These are phyloP conservation scores for Apiospora rasikravindrae DNA, from an alignment of 2,329 filamentous ascomycete species.

Conservation along the genomic window DNA sequence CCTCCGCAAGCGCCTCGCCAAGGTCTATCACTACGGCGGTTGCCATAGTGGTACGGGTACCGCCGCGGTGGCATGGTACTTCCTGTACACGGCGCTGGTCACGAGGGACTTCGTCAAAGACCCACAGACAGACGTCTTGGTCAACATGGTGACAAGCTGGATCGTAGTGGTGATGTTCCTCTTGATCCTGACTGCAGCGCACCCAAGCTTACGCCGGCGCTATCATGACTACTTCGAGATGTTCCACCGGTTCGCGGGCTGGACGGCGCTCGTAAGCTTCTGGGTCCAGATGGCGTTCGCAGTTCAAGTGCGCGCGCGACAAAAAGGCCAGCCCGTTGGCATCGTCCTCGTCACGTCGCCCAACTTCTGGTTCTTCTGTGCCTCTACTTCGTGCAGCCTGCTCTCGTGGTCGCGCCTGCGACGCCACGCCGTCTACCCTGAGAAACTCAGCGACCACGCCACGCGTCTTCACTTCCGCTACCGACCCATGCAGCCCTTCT, in stretches of 20 bases:
- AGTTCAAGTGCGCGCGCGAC: slow-evolving; percentile 38
- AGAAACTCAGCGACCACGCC: slow-evolving; percentile 65
- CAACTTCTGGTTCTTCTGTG: slow-evolving; percentile 62
- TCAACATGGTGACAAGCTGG: slow-evolving; percentile 50
- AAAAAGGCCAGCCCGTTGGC: slow-evolving; percentile 34
- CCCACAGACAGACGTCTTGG: background rate
- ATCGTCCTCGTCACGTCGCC: slow-evolving; percentile 46
- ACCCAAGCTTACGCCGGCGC: slow-evolving; percentile 55
- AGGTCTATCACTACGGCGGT: slow-evolving; percentile 59
- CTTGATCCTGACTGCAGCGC: slow-evolving; percentile 53
- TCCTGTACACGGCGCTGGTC: slow-evolving; percentile 33
- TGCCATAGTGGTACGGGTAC: slow-evolving; percentile 57
- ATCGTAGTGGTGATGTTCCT: slow-evolving; percentile 45
- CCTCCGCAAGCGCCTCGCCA: slow-evolving; percentile 51
- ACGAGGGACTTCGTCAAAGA: slow-evolving; percentile 5
- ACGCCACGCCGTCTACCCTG: slow-evolving; percentile 58
- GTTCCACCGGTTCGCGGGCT: slow-evolving; percentile 62
- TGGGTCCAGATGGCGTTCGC: slow-evolving; percentile 37
- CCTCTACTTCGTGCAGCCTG: slow-evolving; percentile 60
- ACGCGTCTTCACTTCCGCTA: slow-evolving; percentile 63
- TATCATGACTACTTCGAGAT: slow-evolving; percentile 63
- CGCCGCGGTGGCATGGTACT: slow-evolving; percentile 53
- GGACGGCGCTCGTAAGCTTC: slow-evolving; percentile 57
- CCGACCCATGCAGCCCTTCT: slow-evolving; percentile 51
- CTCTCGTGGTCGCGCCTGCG: slow-evolving; percentile 68